These are phyloP conservation scores for Aspergillus taichungensis DNA, from an alignment of 495 filamentous ascomycete genomes.

Conservation along the genomic window DNA sequence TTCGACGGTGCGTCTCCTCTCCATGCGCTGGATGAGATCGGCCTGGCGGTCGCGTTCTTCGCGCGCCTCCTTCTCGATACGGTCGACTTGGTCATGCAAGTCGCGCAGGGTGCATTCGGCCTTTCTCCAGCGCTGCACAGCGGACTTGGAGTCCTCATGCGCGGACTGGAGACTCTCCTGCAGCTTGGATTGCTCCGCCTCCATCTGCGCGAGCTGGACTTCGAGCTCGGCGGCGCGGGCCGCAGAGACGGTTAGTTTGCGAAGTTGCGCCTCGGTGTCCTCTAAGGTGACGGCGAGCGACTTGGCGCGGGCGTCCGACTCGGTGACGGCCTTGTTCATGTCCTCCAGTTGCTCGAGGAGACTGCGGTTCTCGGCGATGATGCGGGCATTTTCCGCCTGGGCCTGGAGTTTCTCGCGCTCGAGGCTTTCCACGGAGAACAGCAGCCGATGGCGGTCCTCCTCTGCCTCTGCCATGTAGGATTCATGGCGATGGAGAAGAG, in stretches of 20 bases:
- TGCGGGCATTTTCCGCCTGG: slow-evolving; percentile 62
- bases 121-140: slow-evolving; percentile 71
- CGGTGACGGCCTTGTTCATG: slow-evolving; percentile 62
- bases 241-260: slow-evolving; percentile 62
- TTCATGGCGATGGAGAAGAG: slow-evolving; percentile 84
- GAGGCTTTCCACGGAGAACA: slow-evolving; percentile 59
- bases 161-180: slow-evolving; percentile 55
- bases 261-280: slow-evolving; percentile 65
- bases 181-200: slow-evolving; percentile 68
- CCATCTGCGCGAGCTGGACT: slow-evolving; percentile 63
- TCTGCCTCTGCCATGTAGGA: slow-evolving; percentile 86
- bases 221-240: slow-evolving; percentile 68
- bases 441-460: slow-evolving; percentile 63
- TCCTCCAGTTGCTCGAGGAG: slow-evolving; percentile 75
- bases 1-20: slow-evolving; percentile 64
- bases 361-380: slow-evolving; percentile 68
- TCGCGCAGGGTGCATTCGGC: slow-evolving; percentile 66
- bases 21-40: slow-evolving; percentile 73
- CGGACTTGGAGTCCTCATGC: slow-evolving; percentile 62
- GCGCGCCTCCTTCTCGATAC: slow-evolving; percentile 74
- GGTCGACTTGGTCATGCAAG: slow-evolving; percentile 78
- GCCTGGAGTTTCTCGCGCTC: slow-evolving; percentile 69
- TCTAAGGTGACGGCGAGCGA: slow-evolving; percentile 63
- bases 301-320: slow-evolving; percentile 66
- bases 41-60: slow-evolving; percentile 77